A percentile compares a stretch with the other conserved stretches of the same genome.
These are phyloP conservation scores for Phialocephala sp. DNA, from an alignment of 2,329 filamentous ascomycete genomes.

Conservation along the genomic window DNA sequence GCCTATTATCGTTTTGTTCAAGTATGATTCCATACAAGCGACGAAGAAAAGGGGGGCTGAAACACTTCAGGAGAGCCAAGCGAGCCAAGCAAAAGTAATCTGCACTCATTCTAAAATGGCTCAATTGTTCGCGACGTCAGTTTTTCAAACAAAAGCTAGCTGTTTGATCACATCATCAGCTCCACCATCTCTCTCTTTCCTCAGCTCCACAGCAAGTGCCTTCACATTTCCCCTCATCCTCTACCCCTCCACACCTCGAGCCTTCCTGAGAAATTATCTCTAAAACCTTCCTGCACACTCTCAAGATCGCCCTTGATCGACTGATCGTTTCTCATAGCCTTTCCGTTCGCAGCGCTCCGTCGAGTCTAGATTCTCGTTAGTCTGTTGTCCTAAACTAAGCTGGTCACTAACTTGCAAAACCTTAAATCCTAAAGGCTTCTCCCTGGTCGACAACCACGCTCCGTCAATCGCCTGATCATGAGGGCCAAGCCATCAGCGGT, in stretches of 20 bases:
- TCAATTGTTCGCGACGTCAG: background rate
- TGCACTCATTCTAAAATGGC: background rate
- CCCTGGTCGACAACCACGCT: slow-evolving; percentile 13
- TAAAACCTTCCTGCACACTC: slow-evolving; percentile 17
- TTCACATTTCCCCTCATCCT: slow-evolving; percentile 16
- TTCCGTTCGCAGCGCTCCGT: slow-evolving; percentile 10
- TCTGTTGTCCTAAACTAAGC: too few relatives aligned
- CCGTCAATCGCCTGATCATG: slow-evolving; percentile 19
- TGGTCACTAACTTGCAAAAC: too few relatives aligned
- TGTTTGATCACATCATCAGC: slow-evolving; percentile 18
- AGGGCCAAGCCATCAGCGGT: slow-evolving; percentile 16
- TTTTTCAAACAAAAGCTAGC: slow-evolving; percentile 8
- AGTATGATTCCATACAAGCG: background rate
- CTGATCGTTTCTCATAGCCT: slow-evolving; percentile 13
- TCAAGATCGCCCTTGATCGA: slow-evolving; percentile 12
- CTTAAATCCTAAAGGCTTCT: slow-evolving; percentile 17
- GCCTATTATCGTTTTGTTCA: background rate
- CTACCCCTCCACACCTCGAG: slow-evolving; percentile 8
- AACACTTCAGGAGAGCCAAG: background rate
- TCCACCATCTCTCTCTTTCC: slow-evolving; percentile 17
- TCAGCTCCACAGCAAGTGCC: slow-evolving; percentile 7
- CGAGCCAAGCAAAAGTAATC: background rate
- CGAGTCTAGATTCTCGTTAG: slow-evolving; percentile 10
- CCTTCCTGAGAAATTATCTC: slow-evolving; percentile 18
- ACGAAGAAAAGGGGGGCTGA: background rate